These are phyloP conservation scores for Metschnikowia shivogae DNA, from an alignment of 805 yeast genomes.

Conservation along the genomic window DNA sequence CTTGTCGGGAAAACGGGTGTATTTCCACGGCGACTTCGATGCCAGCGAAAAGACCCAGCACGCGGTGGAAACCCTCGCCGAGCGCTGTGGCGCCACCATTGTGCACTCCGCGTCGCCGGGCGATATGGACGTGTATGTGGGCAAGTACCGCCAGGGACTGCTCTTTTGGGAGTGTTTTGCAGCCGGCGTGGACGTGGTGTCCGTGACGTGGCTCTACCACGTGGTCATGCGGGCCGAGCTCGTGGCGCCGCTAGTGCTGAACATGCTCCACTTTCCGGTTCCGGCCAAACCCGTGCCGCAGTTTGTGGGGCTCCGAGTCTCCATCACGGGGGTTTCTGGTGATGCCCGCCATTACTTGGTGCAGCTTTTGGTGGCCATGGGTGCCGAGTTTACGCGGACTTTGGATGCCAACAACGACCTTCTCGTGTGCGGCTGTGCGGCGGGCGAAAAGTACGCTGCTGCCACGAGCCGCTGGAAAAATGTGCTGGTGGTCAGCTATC, in stretches of 20 bases:
- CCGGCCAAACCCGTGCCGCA: constrained; percentile 49
- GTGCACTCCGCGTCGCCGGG: constrained; percentile 19
- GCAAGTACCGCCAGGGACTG: constrained; percentile 57
- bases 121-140: constrained; percentile 46
- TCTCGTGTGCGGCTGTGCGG: constrained; percentile 60
- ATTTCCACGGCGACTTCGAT: constrained; percentile 51
- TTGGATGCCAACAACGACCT: constrained; percentile 65
- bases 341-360: constrained; percentile 75
- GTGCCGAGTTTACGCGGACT: constrained; percentile 72
- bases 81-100: constrained; percentile 52
- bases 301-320: constrained; percentile 51
- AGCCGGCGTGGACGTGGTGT: constrained; percentile 50
- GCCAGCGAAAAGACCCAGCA: constrained; percentile 42
- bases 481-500: constrained; percentile 64
- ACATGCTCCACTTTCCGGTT: constrained; percentile 68
- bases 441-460: constrained; percentile 73
- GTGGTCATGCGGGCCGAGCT: constrained; percentile 54
- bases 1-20: constrained; percentile 39
- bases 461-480: constrained; percentile 59
- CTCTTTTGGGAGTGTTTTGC: constrained; percentile 47
- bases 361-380: constrained; percentile 58
- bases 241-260: constrained; percentile 48
- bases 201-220: constrained; percentile 70
- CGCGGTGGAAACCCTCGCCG: constrained; percentile 44
- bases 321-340: constrained; percentile 80